A percentile compares a stretch with the other conserved stretches of the same genome.
Evolutionary conservation across 2,329 filamentous ascomycete species (phyloP).

Genomic region (Exophiala mesophila): DNA sequence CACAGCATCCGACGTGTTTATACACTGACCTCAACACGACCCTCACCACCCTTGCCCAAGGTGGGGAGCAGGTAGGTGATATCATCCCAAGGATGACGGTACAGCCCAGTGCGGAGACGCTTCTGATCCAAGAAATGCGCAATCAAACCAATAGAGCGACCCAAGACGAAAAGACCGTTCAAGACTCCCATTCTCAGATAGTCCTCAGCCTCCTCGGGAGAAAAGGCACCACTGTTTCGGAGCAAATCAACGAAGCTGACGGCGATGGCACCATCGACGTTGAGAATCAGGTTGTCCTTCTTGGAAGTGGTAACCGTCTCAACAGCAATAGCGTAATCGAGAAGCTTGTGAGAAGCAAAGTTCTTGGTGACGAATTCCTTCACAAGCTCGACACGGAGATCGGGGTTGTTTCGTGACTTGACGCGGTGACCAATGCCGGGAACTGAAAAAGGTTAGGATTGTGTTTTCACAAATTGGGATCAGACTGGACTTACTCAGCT

Average conservation of each 20-base stretch:
- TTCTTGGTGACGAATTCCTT: conserved; percentile 98
- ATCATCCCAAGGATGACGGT: conserved; percentile 99
- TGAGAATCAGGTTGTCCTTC: conserved; percentile 99
- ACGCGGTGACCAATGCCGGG: conserved; percentile 98
- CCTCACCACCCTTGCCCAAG: conserved; percentile 69
- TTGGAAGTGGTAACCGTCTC: conserved; percentile 98
- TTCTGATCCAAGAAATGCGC: conserved; percentile 99
- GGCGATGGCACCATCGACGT: conserved; percentile 96
- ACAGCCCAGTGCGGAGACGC: conserved; percentile 94
- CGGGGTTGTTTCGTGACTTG: conserved; percentile 99
- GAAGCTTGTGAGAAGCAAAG: conserved; percentile 96
- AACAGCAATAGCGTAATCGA: conserved; percentile 96
- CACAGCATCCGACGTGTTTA: conserved; percentile 2
- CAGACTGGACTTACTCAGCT: conserved; percentile 64
- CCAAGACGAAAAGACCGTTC: conserved; percentile 98
- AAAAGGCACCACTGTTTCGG: conserved; percentile 97
- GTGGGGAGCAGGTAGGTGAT: conserved; percentile 91
- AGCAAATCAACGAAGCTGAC: conserved; percentile 92
- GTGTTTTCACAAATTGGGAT: conserved; percentile 5
- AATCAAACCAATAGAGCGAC: conserved; percentile 96
- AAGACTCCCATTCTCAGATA: conserved; percentile 99
- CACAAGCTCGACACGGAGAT: conserved; percentile 98
- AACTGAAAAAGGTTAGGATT: conserved; percentile 47
- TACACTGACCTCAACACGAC: conserved; percentile 73
- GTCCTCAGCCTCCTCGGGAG: conserved; percentile 91